Conservation (phyloP, 2,329 filamentous ascomycete genomes). For the Talaromyces sp. region DNA sequence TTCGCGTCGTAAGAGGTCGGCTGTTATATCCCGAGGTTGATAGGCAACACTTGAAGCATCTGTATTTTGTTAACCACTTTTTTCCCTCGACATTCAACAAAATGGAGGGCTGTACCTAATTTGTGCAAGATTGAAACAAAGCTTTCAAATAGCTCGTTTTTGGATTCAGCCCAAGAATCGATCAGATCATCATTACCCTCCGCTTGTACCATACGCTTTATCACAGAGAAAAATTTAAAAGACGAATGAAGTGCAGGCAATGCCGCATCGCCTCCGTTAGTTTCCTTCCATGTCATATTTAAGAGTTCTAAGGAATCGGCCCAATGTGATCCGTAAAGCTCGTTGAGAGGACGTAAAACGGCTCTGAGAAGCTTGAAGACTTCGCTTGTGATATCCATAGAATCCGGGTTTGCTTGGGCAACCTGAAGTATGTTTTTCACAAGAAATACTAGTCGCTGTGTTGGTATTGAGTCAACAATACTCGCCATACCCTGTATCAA, state of each 20-base stretch:
- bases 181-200: constrained; percentile 81
- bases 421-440: constrained; percentile 72
- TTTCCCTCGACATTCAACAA: not conserved
- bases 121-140: constrained; percentile 38
- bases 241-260: constrained; percentile 66
- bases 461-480: constrained; percentile 44
- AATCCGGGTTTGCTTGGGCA: constrained; percentile 57
- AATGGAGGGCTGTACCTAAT: constrained; percentile 29
- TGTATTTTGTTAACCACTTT: constrained; percentile 14
- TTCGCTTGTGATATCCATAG: constrained; percentile 30
- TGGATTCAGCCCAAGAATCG: constrained; percentile 63
- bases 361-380: constrained; percentile 41
- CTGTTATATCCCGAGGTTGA: constrained; percentile 69
- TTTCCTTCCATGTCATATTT: constrained; percentile 52
- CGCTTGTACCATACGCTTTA: constrained; percentile 55
- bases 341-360: constrained; percentile 68
- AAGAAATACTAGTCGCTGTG: constrained; percentile 72
- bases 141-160: constrained; percentile 55
- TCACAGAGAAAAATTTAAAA: constrained; percentile 60
- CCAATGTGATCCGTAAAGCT: constrained; percentile 90
- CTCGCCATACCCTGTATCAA: constrained; percentile 47
- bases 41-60: constrained; percentile 50
- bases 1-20: constrained; percentile 66
- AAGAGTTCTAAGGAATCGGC: constrained; percentile 58
- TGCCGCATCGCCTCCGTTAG: constrained; percentile 42